Evolutionary conservation across 1,284 basidiomycete species (phyloP), one percentile per base, ranked within the genome.

Genomic region (Pisolithus thermaeus): DNA sequence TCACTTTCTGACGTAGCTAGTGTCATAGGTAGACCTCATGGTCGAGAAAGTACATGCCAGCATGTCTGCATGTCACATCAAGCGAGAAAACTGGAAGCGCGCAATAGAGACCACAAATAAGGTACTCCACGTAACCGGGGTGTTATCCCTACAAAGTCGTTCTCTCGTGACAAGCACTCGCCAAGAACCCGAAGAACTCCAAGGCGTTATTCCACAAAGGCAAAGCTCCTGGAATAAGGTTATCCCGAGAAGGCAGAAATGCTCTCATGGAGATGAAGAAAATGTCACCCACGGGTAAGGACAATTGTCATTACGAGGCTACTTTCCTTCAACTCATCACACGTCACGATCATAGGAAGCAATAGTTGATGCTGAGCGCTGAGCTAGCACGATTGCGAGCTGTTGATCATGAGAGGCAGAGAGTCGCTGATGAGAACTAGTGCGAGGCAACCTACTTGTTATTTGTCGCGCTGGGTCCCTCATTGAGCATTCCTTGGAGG

Each of bases 131-230:
- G n/a, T 12, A 12, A n/a, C 11, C 22, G 8, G 8, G 8, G 8
- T 7, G 7, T 20, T 46, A 32, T 20, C 20, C 22, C 16, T 35
- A 27, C 11, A 57, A 23, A 27, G n/a, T 37, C 38, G 8, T 3
- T 40, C 4, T 49, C 46, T 50, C 37, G 53, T 39, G 16, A 39
- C 39, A 46, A 22, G 86, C 84, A 12, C 73, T 91, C 7, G 71
- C 75, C 27, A 84, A 84, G 68, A 89, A 90, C 62, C 76, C 79
- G 41, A 70, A 79, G 57, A 91, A 90, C 63, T 79, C 75, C 63
- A 91, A 91, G n/a, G 88, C 84, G 0, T 70, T 83, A 65, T 90
- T 85, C 69, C 76, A 89, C 25, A 91, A 90, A 64, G 88, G 77
- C 18, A 90, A 87, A 65, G 87, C 83, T 0, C 67, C 84, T 6